Base-by-base conservation (phyloP, 306 rosid species). In the Cicer pinnatifidum region DNA sequence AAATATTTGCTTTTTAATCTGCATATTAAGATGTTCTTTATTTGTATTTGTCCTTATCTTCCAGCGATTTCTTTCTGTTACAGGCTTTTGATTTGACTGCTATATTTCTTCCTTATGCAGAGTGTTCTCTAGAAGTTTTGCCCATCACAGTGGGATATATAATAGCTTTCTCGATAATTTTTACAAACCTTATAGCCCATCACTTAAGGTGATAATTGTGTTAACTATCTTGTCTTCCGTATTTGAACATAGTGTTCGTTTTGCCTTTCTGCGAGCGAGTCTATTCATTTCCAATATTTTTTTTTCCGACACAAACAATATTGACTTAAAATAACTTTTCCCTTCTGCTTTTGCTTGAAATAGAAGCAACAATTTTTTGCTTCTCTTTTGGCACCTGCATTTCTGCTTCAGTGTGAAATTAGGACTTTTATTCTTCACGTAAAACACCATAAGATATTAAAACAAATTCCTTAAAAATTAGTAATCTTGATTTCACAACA, bases 101-200 rank as follows among this genome's bases (percentile, higher is more conserved):
- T 35, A 12, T 37, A 33, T 7, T 78, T 63, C 20, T 67, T 17
- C 9, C 8, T 73, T 74, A 48, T 13, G 46, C 33, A 1, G 8
- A 38, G 66, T 66, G 75, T 37, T 20, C 63, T 48, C 67, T 63
- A 50, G 57, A 70, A 75, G 9, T 75, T 60, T 16, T 75, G 62
- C 28, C 35, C 70, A 38, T 63, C 44, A 35, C 56, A 61, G n/a
- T 9, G 63, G 62, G 54, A 39, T 47, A 23, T 40, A 28, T 51
- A 6, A 28, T 11, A 51, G 71, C 9, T 59, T 45, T 51, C 16
- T 38, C 51, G 53, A 59, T 48, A 48, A 20, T 23, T 46, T 23
- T 65, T 8, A 39, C 53, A 50, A 16, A 46, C 47, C 19, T 68
- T 46, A 13, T 37, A 28, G 40, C 43, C 60, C 28, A 68, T 28